Evolutionary conservation across 306 rosid species (phyloP).

Genomic region (Gastrolobium villosum): DNA sequence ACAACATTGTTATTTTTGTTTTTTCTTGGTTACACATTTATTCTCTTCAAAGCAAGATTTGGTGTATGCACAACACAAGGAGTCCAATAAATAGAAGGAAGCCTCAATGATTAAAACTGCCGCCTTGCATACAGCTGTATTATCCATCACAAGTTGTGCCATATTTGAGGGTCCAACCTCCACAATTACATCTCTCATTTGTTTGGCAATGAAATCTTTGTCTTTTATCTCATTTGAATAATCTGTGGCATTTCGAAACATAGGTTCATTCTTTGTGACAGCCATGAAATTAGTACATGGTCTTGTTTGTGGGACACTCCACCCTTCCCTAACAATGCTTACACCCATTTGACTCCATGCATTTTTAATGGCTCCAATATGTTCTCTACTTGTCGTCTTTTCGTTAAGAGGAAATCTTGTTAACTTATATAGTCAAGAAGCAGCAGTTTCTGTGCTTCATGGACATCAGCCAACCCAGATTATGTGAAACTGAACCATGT

Average conservation of each 20-base stretch:
- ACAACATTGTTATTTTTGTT: too few species aligned
- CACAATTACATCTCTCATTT: not conserved
- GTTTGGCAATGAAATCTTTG: not conserved
- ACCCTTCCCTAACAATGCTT: too few species aligned
- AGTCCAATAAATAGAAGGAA: not conserved
- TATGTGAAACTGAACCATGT: slow-evolving; percentile 16
- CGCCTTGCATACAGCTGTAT: not conserved
- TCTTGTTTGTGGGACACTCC: too few species aligned
- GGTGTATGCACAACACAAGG: not conserved
- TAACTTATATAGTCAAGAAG: too few species aligned
- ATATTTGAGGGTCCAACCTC: not conserved
- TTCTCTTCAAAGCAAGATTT: not conserved
- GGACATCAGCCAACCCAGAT: not conserved
- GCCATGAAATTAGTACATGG: not conserved
- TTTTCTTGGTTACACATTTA: not conserved
- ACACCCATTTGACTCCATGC: too few species aligned
- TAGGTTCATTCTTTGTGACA: not conserved
- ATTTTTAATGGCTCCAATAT: too few species aligned
- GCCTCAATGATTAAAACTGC: not conserved
- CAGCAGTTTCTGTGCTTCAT: too few species aligned
- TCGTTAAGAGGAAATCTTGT: too few species aligned
- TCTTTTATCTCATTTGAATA: not conserved
- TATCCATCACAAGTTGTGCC: not conserved
- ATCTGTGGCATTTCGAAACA: not conserved
- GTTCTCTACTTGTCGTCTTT: too few species aligned